phyloP scores from a whole-genome alignment of 495 filamentous ascomycete genomes.

The Trichoderma asperelloides region DNA sequence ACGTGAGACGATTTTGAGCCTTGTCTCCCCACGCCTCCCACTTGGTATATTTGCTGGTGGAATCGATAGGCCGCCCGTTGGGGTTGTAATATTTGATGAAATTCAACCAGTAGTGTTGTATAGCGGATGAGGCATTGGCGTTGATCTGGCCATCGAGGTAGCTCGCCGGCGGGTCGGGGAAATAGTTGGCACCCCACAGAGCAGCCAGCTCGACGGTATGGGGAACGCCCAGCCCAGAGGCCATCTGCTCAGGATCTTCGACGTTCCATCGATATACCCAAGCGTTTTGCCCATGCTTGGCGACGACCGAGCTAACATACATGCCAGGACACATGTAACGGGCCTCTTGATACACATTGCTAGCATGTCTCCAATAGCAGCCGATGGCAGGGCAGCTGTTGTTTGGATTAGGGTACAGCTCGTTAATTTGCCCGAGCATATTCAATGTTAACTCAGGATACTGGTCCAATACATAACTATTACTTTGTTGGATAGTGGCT shows the following conservation, averaged over 20 bases:
- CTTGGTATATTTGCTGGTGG: conserved; percentile 26
- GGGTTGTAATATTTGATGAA: conserved; percentile 59
- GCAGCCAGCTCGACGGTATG: conserved; percentile 56
- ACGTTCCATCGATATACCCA: conserved; percentile 59
- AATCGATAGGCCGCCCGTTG: conserved; percentile 38
- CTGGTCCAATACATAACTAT: conserved; percentile 41
- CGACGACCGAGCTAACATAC: conserved; percentile 48
- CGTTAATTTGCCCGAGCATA: conserved; percentile 37
- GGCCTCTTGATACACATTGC: conserved; percentile 54
- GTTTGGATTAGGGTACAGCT: conserved; percentile 30
- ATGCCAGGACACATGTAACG: conserved; percentile 67
- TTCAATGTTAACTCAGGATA: conserved; percentile 35
- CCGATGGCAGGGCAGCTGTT: conserved; percentile 28
- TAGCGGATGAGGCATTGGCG: conserved; percentile 41
- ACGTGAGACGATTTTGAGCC: conserved; percentile 14
- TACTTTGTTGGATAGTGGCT: conserved; percentile 22
- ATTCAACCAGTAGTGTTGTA: conserved; percentile 61
- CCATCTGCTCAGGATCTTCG: conserved; percentile 36
- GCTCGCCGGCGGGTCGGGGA: conserved; percentile 34
- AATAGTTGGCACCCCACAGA: conserved; percentile 43
- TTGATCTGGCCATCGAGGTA: conserved; percentile 44
- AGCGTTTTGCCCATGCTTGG: conserved; percentile 33
- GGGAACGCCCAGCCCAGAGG: conserved; percentile 47
- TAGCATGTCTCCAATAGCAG: conserved; percentile 41
- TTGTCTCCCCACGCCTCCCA: conserved; percentile 39